These are phyloP conservation scores for Calonectria hawksworthii DNA, from an alignment of 2,329 filamentous ascomycete genomes.

Conservation along the genomic window DNA sequence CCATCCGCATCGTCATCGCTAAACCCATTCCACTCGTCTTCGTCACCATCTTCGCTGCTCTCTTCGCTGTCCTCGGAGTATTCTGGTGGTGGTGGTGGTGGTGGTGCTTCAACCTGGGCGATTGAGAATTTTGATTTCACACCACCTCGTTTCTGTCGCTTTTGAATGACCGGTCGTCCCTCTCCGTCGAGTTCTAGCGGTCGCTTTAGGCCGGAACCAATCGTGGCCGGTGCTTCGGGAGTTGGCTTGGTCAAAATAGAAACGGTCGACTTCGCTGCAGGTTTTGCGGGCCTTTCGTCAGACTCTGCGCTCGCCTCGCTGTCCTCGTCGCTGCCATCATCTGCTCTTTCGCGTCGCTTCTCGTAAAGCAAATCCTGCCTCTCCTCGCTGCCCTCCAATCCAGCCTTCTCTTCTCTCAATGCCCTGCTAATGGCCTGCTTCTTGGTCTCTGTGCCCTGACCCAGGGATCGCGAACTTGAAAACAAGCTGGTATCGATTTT, in stretches of 20 bases:
- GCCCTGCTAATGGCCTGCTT: slow-evolving; percentile 76
- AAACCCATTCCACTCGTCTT: slow-evolving; percentile 74
- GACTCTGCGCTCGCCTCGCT: slow-evolving; percentile 28
- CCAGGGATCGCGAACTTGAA: slow-evolving; percentile 82
- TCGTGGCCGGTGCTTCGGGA: slow-evolving; percentile 28
- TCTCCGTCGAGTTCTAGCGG: slow-evolving; percentile 85
- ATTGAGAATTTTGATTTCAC: slow-evolving; percentile 68
- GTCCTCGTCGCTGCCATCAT: slow-evolving; percentile 43
- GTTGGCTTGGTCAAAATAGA: slow-evolving; percentile 20
- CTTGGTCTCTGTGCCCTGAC: slow-evolving; percentile 79
- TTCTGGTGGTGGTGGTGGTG: slow-evolving; percentile 56
- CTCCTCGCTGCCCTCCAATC: slow-evolving; percentile 68
- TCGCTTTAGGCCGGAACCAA: slow-evolving; percentile 88
- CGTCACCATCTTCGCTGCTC: slow-evolving; percentile 53
- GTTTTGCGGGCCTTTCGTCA: not conserved
- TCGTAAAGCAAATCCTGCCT: slow-evolving; percentile 69
- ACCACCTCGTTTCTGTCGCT: slow-evolving; percentile 80
- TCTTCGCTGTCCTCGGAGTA: slow-evolving; percentile 45
- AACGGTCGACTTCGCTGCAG: slow-evolving; percentile 17
- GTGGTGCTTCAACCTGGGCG: slow-evolving; percentile 54
- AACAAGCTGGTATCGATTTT: slow-evolving; percentile 88
- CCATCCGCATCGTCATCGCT: slow-evolving; percentile 58
- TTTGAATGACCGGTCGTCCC: slow-evolving; percentile 85
- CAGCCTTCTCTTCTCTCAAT: slow-evolving; percentile 74
- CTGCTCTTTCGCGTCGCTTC: slow-evolving; percentile 46